Evolutionary conservation across 176 grass and related monocot genomes (phyloP).

Genomic region (Phyllostachys edulis): DNA sequence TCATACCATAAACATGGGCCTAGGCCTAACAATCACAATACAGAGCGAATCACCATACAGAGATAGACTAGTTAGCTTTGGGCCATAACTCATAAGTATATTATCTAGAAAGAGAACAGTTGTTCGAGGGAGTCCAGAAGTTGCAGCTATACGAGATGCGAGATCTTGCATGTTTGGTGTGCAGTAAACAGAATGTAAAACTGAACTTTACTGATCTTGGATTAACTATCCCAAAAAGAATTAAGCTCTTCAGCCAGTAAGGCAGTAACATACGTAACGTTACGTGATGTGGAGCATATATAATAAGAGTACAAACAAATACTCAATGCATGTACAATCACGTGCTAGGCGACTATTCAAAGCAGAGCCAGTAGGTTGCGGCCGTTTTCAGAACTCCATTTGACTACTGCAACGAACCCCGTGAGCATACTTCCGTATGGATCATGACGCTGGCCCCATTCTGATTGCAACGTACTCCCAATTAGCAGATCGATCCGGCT

Average conservation of each 20-base stretch:
- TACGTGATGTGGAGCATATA: background rate
- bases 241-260: background rate
- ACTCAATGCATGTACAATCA: background rate
- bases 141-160: background rate
- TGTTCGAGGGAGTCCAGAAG: background rate
- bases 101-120: background rate
- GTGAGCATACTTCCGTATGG: background rate
- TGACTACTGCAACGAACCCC: background rate
- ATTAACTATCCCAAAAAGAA: background rate
- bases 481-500: background rate
- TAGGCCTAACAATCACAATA: background rate
- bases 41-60: background rate
- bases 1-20: background rate
- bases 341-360: background rate
- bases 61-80: background rate
- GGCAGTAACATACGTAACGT: background rate
- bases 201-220: background rate
- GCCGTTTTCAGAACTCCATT: background rate
- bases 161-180: background rate
- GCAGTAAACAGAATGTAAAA: background rate
- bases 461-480: background rate
- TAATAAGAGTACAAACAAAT: background rate
- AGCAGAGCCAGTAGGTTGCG: too few relatives aligned
- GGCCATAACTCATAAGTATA: background rate
- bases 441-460: background rate